Base-by-base conservation (phyloP, 495 filamentous ascomycete genomes). In the Podospora didyma region DNA sequence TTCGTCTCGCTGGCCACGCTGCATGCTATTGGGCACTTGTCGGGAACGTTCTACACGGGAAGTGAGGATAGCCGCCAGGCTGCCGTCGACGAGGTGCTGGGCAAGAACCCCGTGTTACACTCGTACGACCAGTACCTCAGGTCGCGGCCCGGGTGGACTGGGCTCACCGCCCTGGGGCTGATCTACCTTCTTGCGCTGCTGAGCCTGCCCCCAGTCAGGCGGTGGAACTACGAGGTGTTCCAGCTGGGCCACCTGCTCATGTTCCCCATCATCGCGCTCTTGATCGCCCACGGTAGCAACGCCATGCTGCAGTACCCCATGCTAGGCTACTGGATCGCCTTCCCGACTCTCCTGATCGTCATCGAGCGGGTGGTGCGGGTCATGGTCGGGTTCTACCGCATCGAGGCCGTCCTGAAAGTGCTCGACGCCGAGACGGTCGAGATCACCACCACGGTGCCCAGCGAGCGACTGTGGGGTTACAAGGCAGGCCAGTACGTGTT, bases 401-500 rank as follows among this genome's bases (percentile, higher is more conserved):
- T 73, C 21, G 54, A 53, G 1, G 72, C 72, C 11, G 63, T 56
- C 4, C 51, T 69, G 12, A 55, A 58, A 19, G 31, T 71, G 16
- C 62, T 73, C 21, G 72, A 73, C 61, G 53, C 55, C 9, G 69
- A 73, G 14, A 72, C 69, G 10, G 62, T 73, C 16, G 53, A 48
- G 11, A 65, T 75, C 49, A 67, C 61, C 20, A 69, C 58, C 3
- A 62, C 59, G 2, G 60, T 71, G 20, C 69, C 68, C 14, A 45
- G 59, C 23, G 53, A 64, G 23, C 48, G 62, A 2, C 57, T 70
- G 22, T 73, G 68, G 72, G 41, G 39, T n/a, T 75, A 73, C 56
- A 62, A 65, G 42, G 71, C 72, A 19, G 72, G 71, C 1, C 72
- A 73, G 56, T 73, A 75, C 52, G 62, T 75, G 10, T 65, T 75